phyloP scores from a whole-genome alignment of 1,284 basidiomycete genomes.

The Moniliophthora roreri region DNA sequence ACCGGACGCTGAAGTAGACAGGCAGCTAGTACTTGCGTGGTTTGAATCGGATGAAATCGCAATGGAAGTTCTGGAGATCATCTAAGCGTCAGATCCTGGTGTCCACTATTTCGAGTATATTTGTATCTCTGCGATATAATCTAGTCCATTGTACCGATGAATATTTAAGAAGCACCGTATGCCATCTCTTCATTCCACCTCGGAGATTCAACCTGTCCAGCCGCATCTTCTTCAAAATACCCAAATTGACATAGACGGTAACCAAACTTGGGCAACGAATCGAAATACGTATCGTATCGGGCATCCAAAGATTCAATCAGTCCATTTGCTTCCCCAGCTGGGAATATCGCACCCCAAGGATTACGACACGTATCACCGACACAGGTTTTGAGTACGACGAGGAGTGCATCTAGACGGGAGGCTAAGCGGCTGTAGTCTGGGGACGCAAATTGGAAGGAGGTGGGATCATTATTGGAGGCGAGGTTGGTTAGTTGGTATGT shows the following conservation, averaged over 20 bases:
- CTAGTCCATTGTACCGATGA: too few relatives aligned
- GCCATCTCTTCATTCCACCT: not conserved
- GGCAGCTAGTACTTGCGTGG: too few relatives aligned
- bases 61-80: too few relatives aligned
- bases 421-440: not conserved
- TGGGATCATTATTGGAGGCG: not conserved
- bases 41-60: too few relatives aligned
- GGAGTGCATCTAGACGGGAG: not conserved
- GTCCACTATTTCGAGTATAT: too few relatives aligned
- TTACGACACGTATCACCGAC: not conserved
- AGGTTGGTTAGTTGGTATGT: slow-evolving; percentile 5
- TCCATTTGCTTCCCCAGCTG: not conserved
- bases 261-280: not conserved
- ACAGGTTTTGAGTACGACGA: slow-evolving; percentile 5
- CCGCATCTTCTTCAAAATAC: slow-evolving; percentile 7
- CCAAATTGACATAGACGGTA: slow-evolving; percentile 2
- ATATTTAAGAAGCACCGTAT: not conserved
- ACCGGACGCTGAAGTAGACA: too few relatives aligned
- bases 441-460: not conserved
- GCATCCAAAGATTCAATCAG: not conserved
- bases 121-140: too few relatives aligned
- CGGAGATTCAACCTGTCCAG: not conserved
- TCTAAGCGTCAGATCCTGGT: too few relatives aligned
- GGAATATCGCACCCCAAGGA: slow-evolving; percentile 3
- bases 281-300: slow-evolving; percentile 1